phyloP scores from a whole-genome alignment of 106 monocot genomes.

The Acorus gramineus region DNA sequence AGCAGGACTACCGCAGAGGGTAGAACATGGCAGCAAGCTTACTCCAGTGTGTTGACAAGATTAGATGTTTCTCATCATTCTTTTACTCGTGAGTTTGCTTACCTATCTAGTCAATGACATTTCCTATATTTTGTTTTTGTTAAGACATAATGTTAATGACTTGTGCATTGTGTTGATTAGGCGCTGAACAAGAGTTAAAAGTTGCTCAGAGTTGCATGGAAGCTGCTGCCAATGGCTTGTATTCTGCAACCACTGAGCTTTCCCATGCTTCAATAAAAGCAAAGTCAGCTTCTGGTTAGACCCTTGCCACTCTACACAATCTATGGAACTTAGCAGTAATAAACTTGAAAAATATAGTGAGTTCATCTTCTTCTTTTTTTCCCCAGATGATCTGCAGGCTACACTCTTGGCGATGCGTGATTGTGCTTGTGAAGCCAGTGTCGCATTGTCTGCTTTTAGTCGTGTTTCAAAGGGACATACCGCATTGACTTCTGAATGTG shows the following conservation, averaged over 20 bases:
- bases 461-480: slow-evolving; percentile 62
- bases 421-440: slow-evolving; percentile 50
- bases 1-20: slow-evolving; percentile 29
- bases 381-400: slow-evolving; percentile 70
- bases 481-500: slow-evolving; percentile 87
- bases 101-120: background rate
- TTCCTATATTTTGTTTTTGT: background rate
- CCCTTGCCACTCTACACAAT: no score
- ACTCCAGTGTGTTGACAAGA: slow-evolving; percentile 50
- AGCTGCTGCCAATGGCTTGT: slow-evolving; percentile 54
- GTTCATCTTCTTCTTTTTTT: slow-evolving; percentile 10
- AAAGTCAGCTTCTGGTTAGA: slow-evolving; percentile 72
- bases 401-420: slow-evolving; percentile 40
- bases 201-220: slow-evolving; percentile 63
- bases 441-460: slow-evolving; percentile 62
- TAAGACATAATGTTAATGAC: background rate
- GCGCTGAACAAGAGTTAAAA: slow-evolving; percentile 85
- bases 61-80: slow-evolving; percentile 73
- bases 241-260: slow-evolving; percentile 67
- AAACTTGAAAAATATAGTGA: background rate
- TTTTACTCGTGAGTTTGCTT: slow-evolving; percentile 57
- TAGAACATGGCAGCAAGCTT: slow-evolving; percentile 67
- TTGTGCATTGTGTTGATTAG: slow-evolving; percentile 17
- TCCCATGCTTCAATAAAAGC: slow-evolving; percentile 47
- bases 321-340: no score